Conservation (phyloP, 805 yeast species). For the Candida sanyiensis region DNA sequence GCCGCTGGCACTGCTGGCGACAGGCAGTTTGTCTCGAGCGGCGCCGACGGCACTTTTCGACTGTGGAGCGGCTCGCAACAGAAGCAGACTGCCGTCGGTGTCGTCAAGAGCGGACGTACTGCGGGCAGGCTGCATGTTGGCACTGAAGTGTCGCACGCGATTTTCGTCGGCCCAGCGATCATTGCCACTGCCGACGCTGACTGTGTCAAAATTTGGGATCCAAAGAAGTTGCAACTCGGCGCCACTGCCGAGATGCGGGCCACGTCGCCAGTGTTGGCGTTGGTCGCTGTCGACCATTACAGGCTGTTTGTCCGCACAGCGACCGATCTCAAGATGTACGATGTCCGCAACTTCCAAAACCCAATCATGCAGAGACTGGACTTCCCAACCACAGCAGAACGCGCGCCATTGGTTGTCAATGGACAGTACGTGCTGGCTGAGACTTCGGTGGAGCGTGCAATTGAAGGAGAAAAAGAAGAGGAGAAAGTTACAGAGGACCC, state of each 20-base stretch:
- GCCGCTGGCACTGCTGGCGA: too few relatives aligned
- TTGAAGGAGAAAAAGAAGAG: too few relatives aligned
- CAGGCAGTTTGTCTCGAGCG: constrained; percentile 18
- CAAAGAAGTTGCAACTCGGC: constrained; percentile 7
- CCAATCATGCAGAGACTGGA: constrained; percentile 17
- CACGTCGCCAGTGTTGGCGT: not conserved
- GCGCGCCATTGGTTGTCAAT: constrained; percentile 4
- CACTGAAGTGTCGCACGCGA: constrained; percentile 11
- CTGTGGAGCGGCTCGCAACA: constrained; percentile 20
- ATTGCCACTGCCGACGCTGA: constrained; percentile 11
- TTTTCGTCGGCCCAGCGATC: constrained; percentile 1
- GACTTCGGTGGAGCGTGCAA: not conserved
- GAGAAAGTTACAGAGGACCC: not conserved
- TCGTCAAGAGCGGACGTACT: constrained; percentile 16
- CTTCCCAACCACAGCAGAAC: constrained; percentile 6
- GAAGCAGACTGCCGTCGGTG: constrained; percentile 15
- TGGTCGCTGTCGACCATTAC: not conserved
- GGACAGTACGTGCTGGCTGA: constrained; percentile 5
- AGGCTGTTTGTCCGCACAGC: constrained; percentile 8
- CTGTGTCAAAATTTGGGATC: constrained; percentile 18
- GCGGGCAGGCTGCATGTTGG: too few relatives aligned
- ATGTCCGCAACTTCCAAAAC: constrained; percentile 15
- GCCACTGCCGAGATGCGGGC: constrained; percentile 5
- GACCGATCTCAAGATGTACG: constrained; percentile 19
- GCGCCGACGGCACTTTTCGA: constrained; percentile 26